Evolutionary conservation across 2,329 filamentous ascomycete species (phyloP).

Genomic region (Diplodia seriata): DNA sequence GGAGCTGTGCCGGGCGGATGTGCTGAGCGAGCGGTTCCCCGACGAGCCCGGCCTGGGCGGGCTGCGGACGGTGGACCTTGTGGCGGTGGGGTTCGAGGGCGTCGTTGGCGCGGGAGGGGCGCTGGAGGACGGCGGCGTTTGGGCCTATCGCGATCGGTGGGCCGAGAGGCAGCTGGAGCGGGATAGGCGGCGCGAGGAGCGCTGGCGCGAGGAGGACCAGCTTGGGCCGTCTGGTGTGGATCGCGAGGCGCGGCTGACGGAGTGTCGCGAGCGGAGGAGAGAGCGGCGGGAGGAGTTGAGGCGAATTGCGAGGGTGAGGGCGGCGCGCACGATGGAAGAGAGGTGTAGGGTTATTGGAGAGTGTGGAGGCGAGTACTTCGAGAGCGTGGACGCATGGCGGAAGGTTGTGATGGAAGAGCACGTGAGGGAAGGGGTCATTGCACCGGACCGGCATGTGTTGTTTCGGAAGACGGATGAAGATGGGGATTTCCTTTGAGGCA

Average conservation of each 20-base stretch:
- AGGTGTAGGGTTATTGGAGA: slow-evolving; percentile 7
- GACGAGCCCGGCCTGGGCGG: background rate
- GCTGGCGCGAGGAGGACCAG: background rate
- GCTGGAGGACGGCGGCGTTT: background rate
- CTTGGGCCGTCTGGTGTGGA: background rate
- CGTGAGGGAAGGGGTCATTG: slow-evolving; percentile 1
- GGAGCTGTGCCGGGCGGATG: background rate
- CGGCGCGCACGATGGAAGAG: slow-evolving; percentile 9
- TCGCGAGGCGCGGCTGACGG: background rate
- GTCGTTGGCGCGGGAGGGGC: background rate
- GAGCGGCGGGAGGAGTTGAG: background rate
- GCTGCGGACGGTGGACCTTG: background rate
- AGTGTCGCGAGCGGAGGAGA: background rate
- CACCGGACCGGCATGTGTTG: background rate
- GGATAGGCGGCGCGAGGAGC: background rate
- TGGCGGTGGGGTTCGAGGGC: slow-evolving; percentile 6
- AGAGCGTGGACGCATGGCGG: slow-evolving; percentile 10
- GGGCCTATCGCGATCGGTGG: slow-evolving; percentile 1
- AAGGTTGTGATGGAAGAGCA: slow-evolving; percentile 5
- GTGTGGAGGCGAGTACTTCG: slow-evolving; percentile 13
- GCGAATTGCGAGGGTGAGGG: background rate
- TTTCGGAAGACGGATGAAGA: background rate
- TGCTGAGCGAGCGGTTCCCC: background rate
- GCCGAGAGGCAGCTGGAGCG: background rate
- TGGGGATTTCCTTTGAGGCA: background rate